Evolutionary conservation across 2,329 filamentous ascomycete genomes (phyloP).

Genomic region (Cytospora schulzeri): DNA sequence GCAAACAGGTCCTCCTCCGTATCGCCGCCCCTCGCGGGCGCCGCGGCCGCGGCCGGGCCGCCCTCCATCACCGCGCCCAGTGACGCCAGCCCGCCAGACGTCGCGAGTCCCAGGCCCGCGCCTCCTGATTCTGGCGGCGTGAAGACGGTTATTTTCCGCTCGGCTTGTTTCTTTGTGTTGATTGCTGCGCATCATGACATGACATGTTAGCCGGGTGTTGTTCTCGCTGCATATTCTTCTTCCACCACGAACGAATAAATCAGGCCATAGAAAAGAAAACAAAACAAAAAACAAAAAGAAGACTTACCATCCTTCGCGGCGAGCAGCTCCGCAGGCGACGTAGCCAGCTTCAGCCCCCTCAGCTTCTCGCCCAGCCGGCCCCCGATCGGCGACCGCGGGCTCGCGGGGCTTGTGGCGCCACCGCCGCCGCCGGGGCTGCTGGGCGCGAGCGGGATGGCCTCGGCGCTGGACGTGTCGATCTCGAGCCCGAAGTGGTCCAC

Average conservation of each 20-base stretch:
- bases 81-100: constrained; percentile 38
- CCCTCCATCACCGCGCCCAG: constrained; percentile 45
- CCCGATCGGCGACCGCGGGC: constrained; percentile 62
- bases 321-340: constrained; percentile 66
- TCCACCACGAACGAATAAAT: too few relatives aligned
- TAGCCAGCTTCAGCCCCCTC: constrained; percentile 76
- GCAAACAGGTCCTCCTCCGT: constrained; percentile 84
- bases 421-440: constrained; percentile 35
- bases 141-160: constrained; percentile 25
- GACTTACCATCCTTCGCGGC: constrained; percentile 56
- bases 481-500: constrained; percentile 74
- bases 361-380: constrained; percentile 77
- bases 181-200: constrained; percentile 8
- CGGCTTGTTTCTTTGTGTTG: constrained; percentile 14
- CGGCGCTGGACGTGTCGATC: constrained; percentile 39
- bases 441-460: constrained; percentile 26
- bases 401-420: constrained; percentile 35
- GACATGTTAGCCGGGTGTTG: constrained; percentile 40
- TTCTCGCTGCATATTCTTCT: background rate
- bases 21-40: constrained; percentile 43
- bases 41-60: constrained; percentile 37
- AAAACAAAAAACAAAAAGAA: too few relatives aligned
- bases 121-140: constrained; percentile 47
- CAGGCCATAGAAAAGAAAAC: too few relatives aligned
- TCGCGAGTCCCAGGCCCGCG: constrained; percentile 51